Conservation (phyloP, 2,329 filamentous ascomycete genomes). For the Magnaporthales sp. region DNA sequence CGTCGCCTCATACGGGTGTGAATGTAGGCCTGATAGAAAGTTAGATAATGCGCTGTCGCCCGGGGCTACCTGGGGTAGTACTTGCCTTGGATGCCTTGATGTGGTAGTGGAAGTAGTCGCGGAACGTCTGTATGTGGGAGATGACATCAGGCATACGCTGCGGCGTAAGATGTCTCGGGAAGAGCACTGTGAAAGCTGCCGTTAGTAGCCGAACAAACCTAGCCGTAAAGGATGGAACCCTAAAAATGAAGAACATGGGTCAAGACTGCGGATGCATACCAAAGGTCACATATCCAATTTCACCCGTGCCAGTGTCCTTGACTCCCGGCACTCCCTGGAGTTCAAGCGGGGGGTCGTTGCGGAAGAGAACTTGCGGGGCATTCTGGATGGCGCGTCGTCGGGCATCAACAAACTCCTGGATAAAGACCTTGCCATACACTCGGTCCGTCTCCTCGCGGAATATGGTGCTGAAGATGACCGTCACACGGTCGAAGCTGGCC, state of each 20-base stretch:
- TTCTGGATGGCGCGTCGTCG: conserved; percentile 93
- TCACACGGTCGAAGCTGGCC: conserved; percentile 91
- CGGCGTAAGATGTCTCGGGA: conserved; percentile 85
- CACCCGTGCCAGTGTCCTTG: conserved; percentile 63
- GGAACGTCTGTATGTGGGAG: conserved; percentile 98
- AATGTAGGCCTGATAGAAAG: conserved; percentile 65
- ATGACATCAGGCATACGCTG: conserved; percentile 93
- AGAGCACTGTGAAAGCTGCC: conserved; percentile 56
- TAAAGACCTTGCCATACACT: conserved; percentile 95
- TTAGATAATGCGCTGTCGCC: not conserved
- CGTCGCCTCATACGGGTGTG: conserved; percentile 96
- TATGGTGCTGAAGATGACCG: conserved; percentile 96
- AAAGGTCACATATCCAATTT: conserved; percentile 97
- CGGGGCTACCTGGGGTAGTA: not conserved
- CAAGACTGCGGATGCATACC: conserved; percentile 44
- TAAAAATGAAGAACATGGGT: not conserved
- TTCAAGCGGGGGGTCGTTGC: conserved; percentile 89
- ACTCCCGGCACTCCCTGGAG: conserved; percentile 82
- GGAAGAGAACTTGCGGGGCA: conserved; percentile 92
- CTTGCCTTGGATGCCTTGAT: conserved; percentile 92
- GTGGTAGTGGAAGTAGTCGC: conserved; percentile 99
- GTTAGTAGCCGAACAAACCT: not conserved
- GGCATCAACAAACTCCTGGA: conserved; percentile 98
- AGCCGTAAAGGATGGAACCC: not conserved
- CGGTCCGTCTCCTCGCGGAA: conserved; percentile 97